phyloP scores from a whole-genome alignment of 2,329 filamentous ascomycete species.

The Colletotrichum sp. region DNA sequence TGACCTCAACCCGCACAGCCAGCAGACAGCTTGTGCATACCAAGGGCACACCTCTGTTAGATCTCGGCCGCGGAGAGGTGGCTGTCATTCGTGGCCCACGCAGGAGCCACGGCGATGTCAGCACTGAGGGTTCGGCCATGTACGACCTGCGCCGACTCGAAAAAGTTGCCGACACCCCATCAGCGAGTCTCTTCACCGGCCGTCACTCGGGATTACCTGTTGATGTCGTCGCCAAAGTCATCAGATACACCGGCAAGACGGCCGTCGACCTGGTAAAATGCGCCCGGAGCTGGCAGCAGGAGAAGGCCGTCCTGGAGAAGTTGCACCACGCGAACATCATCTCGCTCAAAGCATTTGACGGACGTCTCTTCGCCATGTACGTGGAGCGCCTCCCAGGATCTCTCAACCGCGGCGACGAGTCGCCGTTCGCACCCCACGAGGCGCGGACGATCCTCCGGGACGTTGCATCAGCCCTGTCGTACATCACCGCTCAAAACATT shows the following conservation, averaged over 20 bases:
- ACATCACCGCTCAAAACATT: neutral
- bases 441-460: neutral
- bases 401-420: neutral
- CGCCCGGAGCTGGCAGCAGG: neutral
- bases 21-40: neutral
- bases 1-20: neutral
- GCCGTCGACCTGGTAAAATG: neutral
- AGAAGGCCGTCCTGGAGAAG: neutral
- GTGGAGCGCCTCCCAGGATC: neutral
- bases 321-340: neutral
- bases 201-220: neutral
- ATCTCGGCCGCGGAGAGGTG: neutral
- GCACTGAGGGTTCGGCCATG: neutral
- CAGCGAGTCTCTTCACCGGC: neutral
- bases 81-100: neutral
- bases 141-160: neutral
- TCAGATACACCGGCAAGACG: neutral
- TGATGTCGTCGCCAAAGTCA: neutral
- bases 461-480: neutral
- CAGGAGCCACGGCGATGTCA: neutral
- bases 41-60: neutral
- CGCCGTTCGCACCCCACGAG: neutral
- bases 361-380: neutral
- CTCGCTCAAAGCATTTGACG: neutral
- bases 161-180: neutral